Evolutionary conservation across 345 rosid species (phyloP).

Genomic region (Eucalyptus regnans): DNA sequence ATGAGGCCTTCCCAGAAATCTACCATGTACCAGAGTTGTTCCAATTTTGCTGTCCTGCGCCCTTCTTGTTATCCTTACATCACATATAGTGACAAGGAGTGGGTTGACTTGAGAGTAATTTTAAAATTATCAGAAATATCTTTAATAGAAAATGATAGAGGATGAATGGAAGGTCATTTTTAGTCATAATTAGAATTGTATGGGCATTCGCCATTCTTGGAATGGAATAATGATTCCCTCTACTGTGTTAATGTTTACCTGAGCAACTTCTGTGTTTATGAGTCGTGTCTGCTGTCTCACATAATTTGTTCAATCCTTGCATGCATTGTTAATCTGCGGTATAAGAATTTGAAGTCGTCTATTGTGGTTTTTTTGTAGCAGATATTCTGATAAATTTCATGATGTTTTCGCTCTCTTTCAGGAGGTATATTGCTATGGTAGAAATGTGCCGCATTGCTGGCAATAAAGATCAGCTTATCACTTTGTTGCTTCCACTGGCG

Average conservation of each 20-base stretch:
- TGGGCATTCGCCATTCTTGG: not conserved
- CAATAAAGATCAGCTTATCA: slow-evolving; percentile 59
- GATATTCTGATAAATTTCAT: not conserved
- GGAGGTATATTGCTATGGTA: slow-evolving; percentile 92
- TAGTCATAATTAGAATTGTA: not conserved
- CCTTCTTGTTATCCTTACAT: not conserved
- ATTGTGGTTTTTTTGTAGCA: not conserved
- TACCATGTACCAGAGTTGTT: not conserved
- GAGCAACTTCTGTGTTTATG: not conserved
- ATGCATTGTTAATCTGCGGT: not conserved
- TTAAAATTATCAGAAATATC: not conserved
- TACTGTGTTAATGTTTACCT: not conserved
- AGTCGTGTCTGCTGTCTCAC: not conserved
- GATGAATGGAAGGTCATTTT: not conserved
- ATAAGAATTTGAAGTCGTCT: not conserved
- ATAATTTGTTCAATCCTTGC: not conserved
- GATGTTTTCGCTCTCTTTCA: slow-evolving; percentile 13
- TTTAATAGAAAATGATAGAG: not conserved
- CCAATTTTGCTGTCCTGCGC: not conserved
- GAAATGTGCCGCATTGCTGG: slow-evolving; percentile 89
- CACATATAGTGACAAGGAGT: not conserved
- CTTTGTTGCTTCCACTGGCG: slow-evolving; percentile 59
- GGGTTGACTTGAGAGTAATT: not conserved
- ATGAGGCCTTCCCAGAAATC: not conserved
- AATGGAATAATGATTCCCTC: not conserved